Base-by-base conservation (phyloP, 805 yeast genomes). In the Metschnikowia henanensis region DNA sequence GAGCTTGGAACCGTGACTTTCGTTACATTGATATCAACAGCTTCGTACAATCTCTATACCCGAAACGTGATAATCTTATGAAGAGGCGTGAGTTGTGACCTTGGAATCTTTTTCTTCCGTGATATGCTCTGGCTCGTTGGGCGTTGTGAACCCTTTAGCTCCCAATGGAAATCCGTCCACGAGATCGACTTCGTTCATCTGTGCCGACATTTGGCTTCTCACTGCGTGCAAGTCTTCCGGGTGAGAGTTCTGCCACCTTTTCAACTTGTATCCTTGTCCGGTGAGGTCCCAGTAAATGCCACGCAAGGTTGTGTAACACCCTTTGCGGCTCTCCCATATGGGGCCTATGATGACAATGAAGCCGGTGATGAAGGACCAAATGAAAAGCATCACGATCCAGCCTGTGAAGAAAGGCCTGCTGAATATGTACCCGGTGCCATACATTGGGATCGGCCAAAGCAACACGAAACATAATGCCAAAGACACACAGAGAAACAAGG, bases 401-500 rank as follows among this genome's bases (percentile, higher is more conserved):
- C 96, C 96, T 5, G 92, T 85, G 65, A 89, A 89, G 66, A 87
- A 87, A 43, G 61, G 64, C 62, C 79, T 81, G 39, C 87, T 79
- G 65, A 89, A 89, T 30, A 89, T 72, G 59, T 89, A 89, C 3
- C 77, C 74, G 4, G 84, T 58, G 25, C 96, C 97, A 61, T 84
- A 88, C 94, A 89, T 84, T 52, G 96, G 96, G 90, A 89, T 86
- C 56, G 96, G 96, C 92, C 94, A 88, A 18, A 89, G 57, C 18
- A 90, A 75, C 23, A 89, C 65, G 35, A 89, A 66, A 36, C 83
- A 72, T 6, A 87, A 53, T 6, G 87, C 80, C 51, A 87, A 72
- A 31, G 76, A 65, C 2, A 78, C 63, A 59, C 91, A 84, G 30
- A 86, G 66, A 43, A 65, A 66, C 25, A 78, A 76, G 1, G 91